phyloP scores from a whole-genome alignment of 1,284 basidiomycete genomes.

The Heterobasidion irregulare region DNA sequence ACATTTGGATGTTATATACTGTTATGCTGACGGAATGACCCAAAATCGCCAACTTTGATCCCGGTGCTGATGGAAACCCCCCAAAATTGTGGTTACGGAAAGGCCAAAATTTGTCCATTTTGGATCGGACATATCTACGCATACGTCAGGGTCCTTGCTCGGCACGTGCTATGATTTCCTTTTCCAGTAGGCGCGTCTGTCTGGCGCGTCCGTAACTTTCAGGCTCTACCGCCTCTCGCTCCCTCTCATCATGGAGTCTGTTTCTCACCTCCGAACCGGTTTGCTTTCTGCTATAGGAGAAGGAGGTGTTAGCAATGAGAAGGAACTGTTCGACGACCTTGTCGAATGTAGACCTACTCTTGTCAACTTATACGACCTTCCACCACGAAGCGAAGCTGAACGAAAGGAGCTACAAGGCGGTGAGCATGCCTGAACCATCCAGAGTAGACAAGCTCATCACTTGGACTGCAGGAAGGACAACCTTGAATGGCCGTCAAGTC shows the following conservation, averaged over 20 bases:
- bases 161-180: too few species aligned
- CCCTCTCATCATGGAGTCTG: slow-evolving; percentile 29
- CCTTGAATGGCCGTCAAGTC: slow-evolving; percentile 49
- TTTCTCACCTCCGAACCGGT: slow-evolving; percentile 31
- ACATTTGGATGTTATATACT: too few species aligned
- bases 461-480: slow-evolving; percentile 43
- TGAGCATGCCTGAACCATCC: slow-evolving; percentile 24
- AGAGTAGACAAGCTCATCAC: neutral
- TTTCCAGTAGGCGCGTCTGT: too few species aligned
- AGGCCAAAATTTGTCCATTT: too few species aligned
- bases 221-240: neutral
- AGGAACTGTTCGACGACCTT: slow-evolving; percentile 69
- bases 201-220: too few species aligned
- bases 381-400: slow-evolving; percentile 51
- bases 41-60: too few species aligned
- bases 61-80: too few species aligned
- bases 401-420: slow-evolving; percentile 68
- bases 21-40: too few species aligned
- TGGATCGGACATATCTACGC: too few species aligned
- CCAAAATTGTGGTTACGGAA: too few species aligned
- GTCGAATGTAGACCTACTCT: slow-evolving; percentile 57
- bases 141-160: too few species aligned
- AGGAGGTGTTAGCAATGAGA: slow-evolving; percentile 44
- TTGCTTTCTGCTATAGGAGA: slow-evolving; percentile 31
- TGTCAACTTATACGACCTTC: slow-evolving; percentile 54